Percentiles rank a stretch among this genome's conserved stretches.
Conservation (phyloP, 768 basidiomycete genomes). For the Amanita fuliginea region DNA sequence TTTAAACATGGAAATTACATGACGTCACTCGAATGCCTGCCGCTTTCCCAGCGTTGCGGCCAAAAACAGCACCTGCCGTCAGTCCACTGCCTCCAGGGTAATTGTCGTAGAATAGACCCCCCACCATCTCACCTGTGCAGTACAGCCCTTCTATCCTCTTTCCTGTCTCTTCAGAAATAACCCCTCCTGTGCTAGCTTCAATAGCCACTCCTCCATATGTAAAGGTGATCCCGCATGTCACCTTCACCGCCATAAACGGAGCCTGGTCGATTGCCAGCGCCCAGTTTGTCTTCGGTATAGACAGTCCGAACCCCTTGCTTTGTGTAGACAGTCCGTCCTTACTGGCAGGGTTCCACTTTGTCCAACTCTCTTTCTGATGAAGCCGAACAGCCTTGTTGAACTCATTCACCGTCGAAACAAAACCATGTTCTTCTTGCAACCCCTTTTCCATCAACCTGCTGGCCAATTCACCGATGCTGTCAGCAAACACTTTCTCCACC, state of each 20-base stretch:
- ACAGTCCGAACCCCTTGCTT: slow-evolving; percentile 22
- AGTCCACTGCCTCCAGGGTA: slow-evolving; percentile 65
- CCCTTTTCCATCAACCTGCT: slow-evolving; percentile 33
- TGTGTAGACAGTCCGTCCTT: slow-evolving; percentile 54
- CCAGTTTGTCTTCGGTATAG: slow-evolving; percentile 58
- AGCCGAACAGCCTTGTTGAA: slow-evolving; percentile 41
- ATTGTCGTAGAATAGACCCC: slow-evolving; percentile 50
- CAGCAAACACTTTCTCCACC: slow-evolving; percentile 41
- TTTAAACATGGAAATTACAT: slow-evolving; percentile 1
- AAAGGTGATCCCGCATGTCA: slow-evolving; percentile 62
- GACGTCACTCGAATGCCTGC: slow-evolving; percentile 22
- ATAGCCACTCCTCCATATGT: slow-evolving; percentile 62
- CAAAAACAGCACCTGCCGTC: slow-evolving; percentile 57
- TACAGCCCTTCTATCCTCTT: slow-evolving; percentile 42
- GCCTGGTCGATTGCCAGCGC: slow-evolving; percentile 40
- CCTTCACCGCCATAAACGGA: slow-evolving; percentile 57
- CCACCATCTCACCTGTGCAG: slow-evolving; percentile 62
- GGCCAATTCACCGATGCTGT: slow-evolving; percentile 38
- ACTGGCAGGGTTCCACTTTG: slow-evolving; percentile 48
- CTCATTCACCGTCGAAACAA: slow-evolving; percentile 33
- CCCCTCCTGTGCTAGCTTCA: slow-evolving; percentile 40
- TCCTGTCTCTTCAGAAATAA: slow-evolving; percentile 31
- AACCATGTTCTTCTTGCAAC: slow-evolving; percentile 26
- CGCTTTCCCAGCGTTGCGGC: slow-evolving; percentile 38
- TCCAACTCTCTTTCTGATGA: slow-evolving; percentile 23